These are phyloP conservation scores for Russula emetica DNA, from an alignment of 768 basidiomycete species.

Conservation along the genomic window DNA sequence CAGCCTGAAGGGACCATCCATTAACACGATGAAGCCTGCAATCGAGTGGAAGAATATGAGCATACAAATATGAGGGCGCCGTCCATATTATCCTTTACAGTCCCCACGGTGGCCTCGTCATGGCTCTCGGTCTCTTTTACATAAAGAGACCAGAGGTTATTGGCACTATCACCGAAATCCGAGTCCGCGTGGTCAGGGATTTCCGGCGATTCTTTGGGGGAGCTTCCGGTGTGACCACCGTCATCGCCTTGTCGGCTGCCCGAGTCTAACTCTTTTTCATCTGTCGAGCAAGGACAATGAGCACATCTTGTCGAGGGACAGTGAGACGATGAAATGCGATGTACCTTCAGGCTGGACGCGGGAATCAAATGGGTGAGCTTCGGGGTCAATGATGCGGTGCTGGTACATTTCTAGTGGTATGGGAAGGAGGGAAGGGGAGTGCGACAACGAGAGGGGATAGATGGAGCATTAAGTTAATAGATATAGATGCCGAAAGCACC, in stretches of 20 bases:
- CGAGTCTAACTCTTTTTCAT: background rate
- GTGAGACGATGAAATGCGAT: background rate
- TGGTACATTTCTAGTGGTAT: too few species aligned
- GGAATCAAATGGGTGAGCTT: background rate
- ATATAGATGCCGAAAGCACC: too few species aligned
- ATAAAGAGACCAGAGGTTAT: conserved; percentile 8
- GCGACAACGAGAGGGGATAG: too few species aligned
- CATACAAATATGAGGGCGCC: conserved; percentile 6
- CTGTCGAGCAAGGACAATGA: conserved; percentile 1
- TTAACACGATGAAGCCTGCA: background rate
- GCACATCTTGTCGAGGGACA: background rate
- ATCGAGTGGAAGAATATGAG: background rate
- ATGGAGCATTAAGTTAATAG: too few species aligned
- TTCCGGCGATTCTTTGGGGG: background rate
- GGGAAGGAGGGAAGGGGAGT: too few species aligned
- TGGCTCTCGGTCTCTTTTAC: background rate
- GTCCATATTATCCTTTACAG: background rate
- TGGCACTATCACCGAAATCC: conserved; percentile 8
- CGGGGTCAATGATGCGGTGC: background rate
- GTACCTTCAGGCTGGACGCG: background rate
- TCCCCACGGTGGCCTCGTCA: background rate
- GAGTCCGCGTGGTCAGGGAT: background rate
- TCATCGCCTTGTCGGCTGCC: too few species aligned
- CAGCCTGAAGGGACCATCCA: conserved; percentile 7
- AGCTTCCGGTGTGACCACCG: too few species aligned